phyloP scores from a whole-genome alignment of 441 rosid species.

The Populus trichocarpa region DNA sequence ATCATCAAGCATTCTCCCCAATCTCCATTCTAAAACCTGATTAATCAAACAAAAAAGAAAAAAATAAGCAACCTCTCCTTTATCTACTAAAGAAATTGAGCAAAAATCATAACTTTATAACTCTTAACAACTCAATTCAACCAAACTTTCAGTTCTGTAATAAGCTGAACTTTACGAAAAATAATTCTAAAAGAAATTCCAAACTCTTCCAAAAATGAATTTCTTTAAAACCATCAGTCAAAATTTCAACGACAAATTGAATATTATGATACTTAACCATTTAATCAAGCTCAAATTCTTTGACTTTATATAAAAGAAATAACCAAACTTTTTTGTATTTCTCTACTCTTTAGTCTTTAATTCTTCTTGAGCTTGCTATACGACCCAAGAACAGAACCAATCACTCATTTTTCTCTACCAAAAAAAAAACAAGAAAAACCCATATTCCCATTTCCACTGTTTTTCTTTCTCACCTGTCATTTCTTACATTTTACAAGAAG shows the following conservation, averaged over 20 bases:
- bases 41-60: constrained; percentile 2
- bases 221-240: not conserved
- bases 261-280: not conserved
- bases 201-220: not conserved
- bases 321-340: not conserved
- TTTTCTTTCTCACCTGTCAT: not conserved
- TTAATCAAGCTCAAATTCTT: not conserved
- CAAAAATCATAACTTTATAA: not conserved
- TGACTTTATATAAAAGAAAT: too few species aligned
- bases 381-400: not conserved
- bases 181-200: not conserved
- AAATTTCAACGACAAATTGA: not conserved
- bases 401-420: not conserved
- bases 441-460: not conserved
- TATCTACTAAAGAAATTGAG: not conserved
- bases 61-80: not conserved
- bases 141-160: not conserved
- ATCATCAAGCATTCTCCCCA: constrained; percentile 30
- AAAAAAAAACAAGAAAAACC: not conserved
- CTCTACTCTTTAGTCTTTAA: not conserved
- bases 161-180: not conserved
- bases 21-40: constrained; percentile 44
- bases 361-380: not conserved
- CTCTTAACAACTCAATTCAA: not conserved
- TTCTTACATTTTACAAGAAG: not conserved